phyloP scores from a whole-genome alignment of 768 basidiomycete genomes.

The Pleurotus tuoliensis region DNA sequence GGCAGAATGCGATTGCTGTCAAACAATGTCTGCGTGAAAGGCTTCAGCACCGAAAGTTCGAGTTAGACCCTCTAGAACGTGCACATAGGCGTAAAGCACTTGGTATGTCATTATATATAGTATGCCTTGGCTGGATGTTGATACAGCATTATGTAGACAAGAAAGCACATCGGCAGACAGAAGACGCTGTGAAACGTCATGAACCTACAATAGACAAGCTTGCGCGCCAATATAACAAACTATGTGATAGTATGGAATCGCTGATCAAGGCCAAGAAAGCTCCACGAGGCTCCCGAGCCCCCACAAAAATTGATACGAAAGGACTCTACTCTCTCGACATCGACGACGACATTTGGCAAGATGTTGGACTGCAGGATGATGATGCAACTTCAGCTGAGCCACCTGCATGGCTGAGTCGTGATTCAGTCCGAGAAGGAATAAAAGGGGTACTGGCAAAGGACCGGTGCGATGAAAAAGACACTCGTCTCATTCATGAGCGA shows the following conservation, averaged over 20 bases:
- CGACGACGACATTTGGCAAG: slow-evolving; percentile 27
- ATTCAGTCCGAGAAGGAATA: slow-evolving; percentile 1
- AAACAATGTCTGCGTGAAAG: slow-evolving; percentile 14
- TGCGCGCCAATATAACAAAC: slow-evolving; percentile 16
- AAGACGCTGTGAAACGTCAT: slow-evolving; percentile 10
- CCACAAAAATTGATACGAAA: slow-evolving; percentile 13
- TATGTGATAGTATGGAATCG: slow-evolving; percentile 15
- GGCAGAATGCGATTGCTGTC: slow-evolving; percentile 14
- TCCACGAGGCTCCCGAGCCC: slow-evolving; percentile 14
- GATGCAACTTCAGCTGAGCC: slow-evolving; percentile 9
- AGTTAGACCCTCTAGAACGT: slow-evolving; percentile 11
- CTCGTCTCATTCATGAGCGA: slow-evolving; percentile 15
- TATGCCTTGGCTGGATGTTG: not conserved
- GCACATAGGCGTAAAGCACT: slow-evolving; percentile 6
- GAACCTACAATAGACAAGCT: slow-evolving; percentile 16
- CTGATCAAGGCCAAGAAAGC: slow-evolving; percentile 11
- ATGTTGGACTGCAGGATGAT: slow-evolving; percentile 20
- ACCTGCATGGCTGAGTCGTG: not conserved
- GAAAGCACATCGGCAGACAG: slow-evolving; percentile 15
- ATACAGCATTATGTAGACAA: slow-evolving; percentile 12
- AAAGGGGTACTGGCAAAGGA: not conserved
- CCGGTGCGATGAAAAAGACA: slow-evolving; percentile 7
- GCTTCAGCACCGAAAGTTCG: slow-evolving; percentile 15
- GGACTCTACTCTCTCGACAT: slow-evolving; percentile 23
- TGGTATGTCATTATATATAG: slow-evolving; percentile 8